Evolutionary conservation across 2,329 filamentous ascomycete species (phyloP).

Genomic region (Aspergillus sclerotialis): DNA sequence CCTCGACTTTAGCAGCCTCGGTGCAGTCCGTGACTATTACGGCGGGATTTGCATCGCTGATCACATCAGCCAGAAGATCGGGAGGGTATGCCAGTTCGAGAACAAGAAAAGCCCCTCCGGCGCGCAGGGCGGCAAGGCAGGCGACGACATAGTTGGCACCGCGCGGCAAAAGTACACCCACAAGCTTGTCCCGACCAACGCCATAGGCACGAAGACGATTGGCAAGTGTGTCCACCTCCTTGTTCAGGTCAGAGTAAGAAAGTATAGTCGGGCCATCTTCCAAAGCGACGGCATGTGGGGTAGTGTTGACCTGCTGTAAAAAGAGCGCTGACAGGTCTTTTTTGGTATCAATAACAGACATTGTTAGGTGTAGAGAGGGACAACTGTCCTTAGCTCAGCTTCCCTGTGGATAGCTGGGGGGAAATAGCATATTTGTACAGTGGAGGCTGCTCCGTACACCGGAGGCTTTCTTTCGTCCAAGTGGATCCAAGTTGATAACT

Average conservation of each 20-base stretch:
- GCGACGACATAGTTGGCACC: slow-evolving; percentile 75
- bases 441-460: background rate
- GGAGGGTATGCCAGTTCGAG: slow-evolving; percentile 73
- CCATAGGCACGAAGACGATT: slow-evolving; percentile 58
- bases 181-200: slow-evolving; percentile 65
- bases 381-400: background rate
- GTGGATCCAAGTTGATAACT: background rate
- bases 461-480: background rate
- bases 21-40: slow-evolving; percentile 63
- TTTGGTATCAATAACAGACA: slow-evolving; percentile 61
- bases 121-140: slow-evolving; percentile 68
- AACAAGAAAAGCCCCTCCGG: slow-evolving; percentile 73
- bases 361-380: slow-evolving; percentile 26
- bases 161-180: slow-evolving; percentile 67
- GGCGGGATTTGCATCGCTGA: slow-evolving; percentile 65
- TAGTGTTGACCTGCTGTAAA: slow-evolving; percentile 58
- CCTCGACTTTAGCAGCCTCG: slow-evolving; percentile 60
- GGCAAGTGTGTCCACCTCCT: slow-evolving; percentile 59
- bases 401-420: background rate
- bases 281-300: slow-evolving; percentile 62
- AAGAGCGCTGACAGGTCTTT: slow-evolving; percentile 71
- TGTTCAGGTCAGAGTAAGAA: slow-evolving; percentile 67
- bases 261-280: slow-evolving; percentile 62
- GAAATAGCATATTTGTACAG: background rate
- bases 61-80: slow-evolving; percentile 65